These are phyloP conservation scores for Aphanomyces cochlioides DNA, from an alignment of 352 stramenopile genomes.

Conservation along the genomic window DNA sequence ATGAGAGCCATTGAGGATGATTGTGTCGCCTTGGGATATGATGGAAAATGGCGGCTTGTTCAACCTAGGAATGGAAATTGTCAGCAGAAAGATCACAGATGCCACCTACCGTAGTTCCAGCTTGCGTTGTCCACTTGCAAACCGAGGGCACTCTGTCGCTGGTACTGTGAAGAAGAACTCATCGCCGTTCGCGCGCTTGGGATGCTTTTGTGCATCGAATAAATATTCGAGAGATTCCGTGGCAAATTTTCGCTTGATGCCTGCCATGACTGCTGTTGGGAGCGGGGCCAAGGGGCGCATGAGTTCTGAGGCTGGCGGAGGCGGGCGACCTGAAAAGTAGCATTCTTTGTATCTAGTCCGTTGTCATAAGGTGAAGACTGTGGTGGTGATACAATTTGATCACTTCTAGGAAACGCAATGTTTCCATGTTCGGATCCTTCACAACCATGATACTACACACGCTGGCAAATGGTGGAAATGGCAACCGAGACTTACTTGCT, in stretches of 20 bases:
- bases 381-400: conserved; percentile 13
- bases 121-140: conserved; percentile 1
- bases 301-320: neutral
- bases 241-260: conserved; percentile 29
- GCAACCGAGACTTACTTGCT: conserved; percentile 5
- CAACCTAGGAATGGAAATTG: neutral
- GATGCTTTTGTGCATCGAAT: neutral
- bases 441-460: conserved; percentile 17
- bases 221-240: conserved; percentile 8
- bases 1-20: conserved; percentile 20
- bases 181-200: neutral
- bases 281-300: conserved; percentile 13
- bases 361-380: neutral
- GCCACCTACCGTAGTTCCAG: conserved; percentile 21
- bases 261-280: conserved; percentile 17
- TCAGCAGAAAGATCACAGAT: too few relatives aligned
- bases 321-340: conserved; percentile 16
- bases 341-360: conserved; percentile 22
- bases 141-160: conserved; percentile 2
- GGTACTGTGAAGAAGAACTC: conserved; percentile 25
- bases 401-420: conserved; percentile 28
- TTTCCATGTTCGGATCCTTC: conserved; percentile 30
- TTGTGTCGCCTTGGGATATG: conserved; percentile 15
- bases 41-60: conserved; percentile 29
- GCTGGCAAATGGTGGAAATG: neutral